Base-by-base conservation (phyloP, 1,284 basidiomycete genomes). In the Irpex sp. region DNA sequence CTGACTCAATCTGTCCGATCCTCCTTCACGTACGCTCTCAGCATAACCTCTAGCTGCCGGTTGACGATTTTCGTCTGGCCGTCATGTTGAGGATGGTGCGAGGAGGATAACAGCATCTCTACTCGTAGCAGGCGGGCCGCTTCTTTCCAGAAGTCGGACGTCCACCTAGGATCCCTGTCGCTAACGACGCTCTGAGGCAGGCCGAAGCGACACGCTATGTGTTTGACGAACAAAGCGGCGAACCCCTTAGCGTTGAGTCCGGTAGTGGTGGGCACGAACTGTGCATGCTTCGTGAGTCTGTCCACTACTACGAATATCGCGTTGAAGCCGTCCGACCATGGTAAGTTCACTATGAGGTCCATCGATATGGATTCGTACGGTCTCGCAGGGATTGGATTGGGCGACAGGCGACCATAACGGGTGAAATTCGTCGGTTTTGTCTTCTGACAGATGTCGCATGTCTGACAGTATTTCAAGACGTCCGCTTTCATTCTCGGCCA, bases 211-310 rank as follows among this genome's bases (percentile, higher is more conserved):
- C 37, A 57, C 6, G 62, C 61, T n/a, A 69, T 57, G 37, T 69
- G 64, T 8, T 62, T 52, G 6, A 67, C 55, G 58, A 72, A 69
- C 28, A 69, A 19, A 5, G 36, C 7, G 4, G 69, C 67, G 18
- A 68, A 64, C 14, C 61, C 63, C 14, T 58, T 55, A 12, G 58
- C 57, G 14, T 48, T 58, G 54, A 68, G 21, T 0, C 48, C 56
- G 0, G 57, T 56, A 18, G 51, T 59, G 9, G 68, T 68, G 0
- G 75, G 74, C 7, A 78, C 71, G 57, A 79, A 74, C 48, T 71
- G 60, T 0, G 72, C 67, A 61, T 67, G 64, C 65, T 80, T 80
- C 18, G 77, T 45, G 42, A 45, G 42, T 14, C 42, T 9, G 8
- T 45, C 42, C 42, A 45, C 42, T 7, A 45, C 42, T 14, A 45